Evolutionary conservation across 2,329 filamentous ascomycete species (phyloP), one percentile per base, ranked within the genome.

Genomic region (Zelopaecilomyces penicillatus): DNA sequence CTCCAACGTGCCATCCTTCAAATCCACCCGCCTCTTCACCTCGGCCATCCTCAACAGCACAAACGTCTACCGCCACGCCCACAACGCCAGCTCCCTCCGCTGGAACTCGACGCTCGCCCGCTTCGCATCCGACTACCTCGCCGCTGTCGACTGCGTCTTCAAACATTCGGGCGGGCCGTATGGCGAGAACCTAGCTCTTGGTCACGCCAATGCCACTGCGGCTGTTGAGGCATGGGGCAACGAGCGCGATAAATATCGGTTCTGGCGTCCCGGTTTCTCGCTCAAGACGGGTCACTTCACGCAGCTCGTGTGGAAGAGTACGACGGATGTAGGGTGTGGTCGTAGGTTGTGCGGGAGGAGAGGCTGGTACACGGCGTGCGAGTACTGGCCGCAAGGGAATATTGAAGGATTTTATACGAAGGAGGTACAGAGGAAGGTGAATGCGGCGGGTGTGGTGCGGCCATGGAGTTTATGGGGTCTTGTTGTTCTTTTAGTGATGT

Each of bases 111-210:
- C 80, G 0, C 70, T 85, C 5, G 76, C 75, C 2, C 54, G 60
- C 4, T 81, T 71, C 49, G 81, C 83, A 0, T 48, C 53, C 4
- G 55, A 65, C 2, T 86, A 76, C 54, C 65, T 77, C 11, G 53
- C 55, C 39, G 76, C 26, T 52, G 56, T 52, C 45, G 52, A 57
- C 47, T 76, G 75, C 61, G 55, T 58, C 3, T 78, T 81, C 50
- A 57, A 64, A 42, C 80, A 83, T 64, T 76, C 68, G 50, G 72
- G 73, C 44, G 80, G 81, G 0, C 77, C 81, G 0, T 81, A 80
- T 50, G 85, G 85, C 55, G 85, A 90, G 65, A 90, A 89, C 62
- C 72, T 90, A 4, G 83, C 83, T 6, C 69, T 79, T 4, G 84
- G 83, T 4, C 87, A 80, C 58, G 50, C 67, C 0, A 80, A 83